Evolutionary conservation across 1,284 basidiomycete genomes (phyloP).

Genomic region (Heterobasidion parviporum): DNA sequence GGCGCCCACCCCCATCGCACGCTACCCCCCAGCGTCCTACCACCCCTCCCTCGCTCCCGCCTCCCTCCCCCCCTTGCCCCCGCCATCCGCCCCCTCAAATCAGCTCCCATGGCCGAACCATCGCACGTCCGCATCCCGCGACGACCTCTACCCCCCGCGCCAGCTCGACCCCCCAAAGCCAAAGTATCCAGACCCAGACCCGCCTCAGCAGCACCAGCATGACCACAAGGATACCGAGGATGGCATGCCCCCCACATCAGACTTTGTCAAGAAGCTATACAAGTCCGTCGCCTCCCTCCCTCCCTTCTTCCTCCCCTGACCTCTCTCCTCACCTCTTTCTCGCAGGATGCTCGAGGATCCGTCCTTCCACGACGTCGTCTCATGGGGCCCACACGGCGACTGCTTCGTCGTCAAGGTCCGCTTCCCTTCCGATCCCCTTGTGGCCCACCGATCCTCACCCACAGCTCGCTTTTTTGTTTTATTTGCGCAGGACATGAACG

Average conservation of each 20-base stretch:
- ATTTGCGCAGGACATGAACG: conserved; percentile 75
- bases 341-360: conserved; percentile 82
- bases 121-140: conserved; percentile 25
- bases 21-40: conserved; percentile 18
- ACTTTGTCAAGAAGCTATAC: conserved; percentile 96
- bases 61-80: conserved; percentile 20
- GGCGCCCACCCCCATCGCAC: conserved; percentile 4
- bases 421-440: background rate
- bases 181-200: conserved; percentile 16
- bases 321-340: conserved; percentile 2
- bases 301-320: conserved; percentile 5
- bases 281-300: conserved; percentile 43
- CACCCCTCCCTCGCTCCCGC: conserved; percentile 22
- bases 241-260: conserved; percentile 67
- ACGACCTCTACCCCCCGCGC: conserved; percentile 23
- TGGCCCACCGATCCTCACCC: background rate
- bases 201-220: conserved; percentile 12
- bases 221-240: conserved; percentile 29
- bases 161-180: conserved; percentile 16
- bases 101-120: conserved; percentile 24
- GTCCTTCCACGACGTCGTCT: conserved; percentile 68
- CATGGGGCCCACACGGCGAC: conserved; percentile 82
- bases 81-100: conserved; percentile 18
- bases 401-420: conserved; percentile 81
- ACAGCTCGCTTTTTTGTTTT: background rate